Evolutionary conservation across 2,329 filamentous ascomycete species (phyloP).

Genomic region (Aspergillus unguis): DNA sequence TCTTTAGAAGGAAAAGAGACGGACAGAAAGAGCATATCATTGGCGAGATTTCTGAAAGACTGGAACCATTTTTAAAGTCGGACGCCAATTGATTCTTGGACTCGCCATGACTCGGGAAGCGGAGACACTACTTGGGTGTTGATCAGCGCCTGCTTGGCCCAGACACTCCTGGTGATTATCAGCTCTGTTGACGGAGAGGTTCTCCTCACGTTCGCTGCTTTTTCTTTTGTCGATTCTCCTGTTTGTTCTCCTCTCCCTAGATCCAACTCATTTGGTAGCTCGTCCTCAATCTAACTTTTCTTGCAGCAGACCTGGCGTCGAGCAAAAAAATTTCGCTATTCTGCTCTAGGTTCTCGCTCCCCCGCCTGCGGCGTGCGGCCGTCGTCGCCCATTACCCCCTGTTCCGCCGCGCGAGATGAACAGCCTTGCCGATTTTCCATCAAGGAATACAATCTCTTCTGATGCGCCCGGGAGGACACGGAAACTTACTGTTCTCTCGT

Average conservation of each 20-base stretch:
- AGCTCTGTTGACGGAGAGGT: conserved; percentile 9
- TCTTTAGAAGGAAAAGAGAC: not conserved
- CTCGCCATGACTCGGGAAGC: conserved; percentile 30
- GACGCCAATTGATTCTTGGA: conserved; percentile 14
- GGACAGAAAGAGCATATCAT: conserved; percentile 4
- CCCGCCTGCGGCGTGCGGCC: conserved; percentile 17
- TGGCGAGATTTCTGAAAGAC: conserved; percentile 6
- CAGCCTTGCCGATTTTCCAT: conserved; percentile 39
- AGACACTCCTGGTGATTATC: conserved; percentile 20
- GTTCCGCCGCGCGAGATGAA: conserved; percentile 35
- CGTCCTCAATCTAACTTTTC: conserved; percentile 10
- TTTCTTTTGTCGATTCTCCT: conserved; percentile 21
- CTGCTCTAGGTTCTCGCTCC: conserved; percentile 9
- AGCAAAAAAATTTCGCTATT: conserved; percentile 7
- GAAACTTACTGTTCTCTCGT: conserved; percentile 52
- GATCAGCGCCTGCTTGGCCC: conserved; percentile 29
- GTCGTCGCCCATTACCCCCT: conserved; percentile 14
- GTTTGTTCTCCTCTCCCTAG: conserved; percentile 10
- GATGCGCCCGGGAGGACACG: conserved; percentile 47
- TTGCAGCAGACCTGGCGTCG: not conserved
- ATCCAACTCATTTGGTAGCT: not conserved
- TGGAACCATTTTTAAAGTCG: conserved; percentile 10
- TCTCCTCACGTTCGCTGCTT: conserved; percentile 28
- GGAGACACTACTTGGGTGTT: conserved; percentile 27
- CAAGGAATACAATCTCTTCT: conserved; percentile 46